phyloP scores from a whole-genome alignment of 106 monocot species.

The Phalaenopsis equestris region DNA sequence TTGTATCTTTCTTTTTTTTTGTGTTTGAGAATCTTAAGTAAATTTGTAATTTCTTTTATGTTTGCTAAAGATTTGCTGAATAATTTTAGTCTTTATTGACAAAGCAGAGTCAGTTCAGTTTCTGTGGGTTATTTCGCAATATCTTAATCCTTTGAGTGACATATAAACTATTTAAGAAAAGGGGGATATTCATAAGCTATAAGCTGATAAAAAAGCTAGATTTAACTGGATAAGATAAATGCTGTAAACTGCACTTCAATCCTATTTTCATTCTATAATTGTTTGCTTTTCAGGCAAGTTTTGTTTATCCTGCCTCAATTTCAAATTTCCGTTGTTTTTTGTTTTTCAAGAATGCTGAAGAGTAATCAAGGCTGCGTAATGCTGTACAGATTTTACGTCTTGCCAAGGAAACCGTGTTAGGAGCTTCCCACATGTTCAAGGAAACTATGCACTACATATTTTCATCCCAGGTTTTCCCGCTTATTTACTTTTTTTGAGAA shows the following conservation, averaged over 20 bases:
- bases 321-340: neutral
- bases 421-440: slow-evolving; percentile 87
- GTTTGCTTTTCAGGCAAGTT: neutral
- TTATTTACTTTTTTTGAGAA: neutral
- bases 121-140: neutral
- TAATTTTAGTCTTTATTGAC: neutral
- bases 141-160: neutral
- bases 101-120: neutral
- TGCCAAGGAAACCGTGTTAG: slow-evolving; percentile 49
- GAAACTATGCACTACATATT: slow-evolving; percentile 89
- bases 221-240: neutral
- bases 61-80: neutral
- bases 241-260: neutral
- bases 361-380: neutral
- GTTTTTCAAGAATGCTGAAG: slow-evolving; percentile 3
- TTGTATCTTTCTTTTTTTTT: neutral
- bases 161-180: neutral
- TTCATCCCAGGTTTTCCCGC: slow-evolving; percentile 60
- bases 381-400: slow-evolving; percentile 34
- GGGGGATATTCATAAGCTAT: neutral
- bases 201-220: neutral
- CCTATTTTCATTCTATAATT: neutral
- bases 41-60: neutral
- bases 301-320: neutral
- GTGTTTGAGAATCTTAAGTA: neutral